These are phyloP conservation scores for Xylaria sp. DNA, from an alignment of 2,329 filamentous ascomycete genomes.

Conservation along the genomic window DNA sequence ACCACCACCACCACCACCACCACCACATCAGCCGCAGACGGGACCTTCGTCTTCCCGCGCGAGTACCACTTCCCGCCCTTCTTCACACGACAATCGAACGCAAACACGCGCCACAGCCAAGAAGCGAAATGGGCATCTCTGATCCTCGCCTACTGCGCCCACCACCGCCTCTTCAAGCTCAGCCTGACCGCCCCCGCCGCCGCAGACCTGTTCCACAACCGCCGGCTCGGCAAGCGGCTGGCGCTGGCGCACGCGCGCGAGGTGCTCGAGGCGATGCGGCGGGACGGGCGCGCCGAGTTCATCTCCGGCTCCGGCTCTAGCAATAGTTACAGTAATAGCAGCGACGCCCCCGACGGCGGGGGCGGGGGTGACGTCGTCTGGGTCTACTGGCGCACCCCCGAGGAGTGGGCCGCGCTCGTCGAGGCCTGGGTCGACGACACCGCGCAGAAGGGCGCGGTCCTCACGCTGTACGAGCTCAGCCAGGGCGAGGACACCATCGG, in stretches of 20 bases:
- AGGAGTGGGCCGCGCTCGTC: constrained; percentile 86
- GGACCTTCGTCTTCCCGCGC: constrained; percentile 63
- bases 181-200: constrained; percentile 48
- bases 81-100: constrained; percentile 81
- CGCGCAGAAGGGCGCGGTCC: constrained; percentile 83
- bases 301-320: too few relatives aligned
- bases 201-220: constrained; percentile 63
- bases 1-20: background rate
- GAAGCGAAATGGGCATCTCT: constrained; percentile 85
- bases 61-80: constrained; percentile 82
- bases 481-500: constrained; percentile 81
- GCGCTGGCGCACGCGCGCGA: constrained; percentile 58
- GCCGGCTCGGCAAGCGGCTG: constrained; percentile 57
- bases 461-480: constrained; percentile 90
- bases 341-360: constrained; percentile 43
- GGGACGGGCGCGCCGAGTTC: constrained; percentile 70
- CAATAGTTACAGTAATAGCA: background rate
- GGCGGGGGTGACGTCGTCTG: constrained; percentile 64
- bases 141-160: constrained; percentile 81
- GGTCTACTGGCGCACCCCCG: constrained; percentile 84
- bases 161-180: constrained; percentile 78
- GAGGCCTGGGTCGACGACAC: constrained; percentile 85
- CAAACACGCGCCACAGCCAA: constrained; percentile 74
- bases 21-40: background rate
- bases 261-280: constrained; percentile 64